Conservation (phyloP, 495 filamentous ascomycete genomes). For the Chaetomidium leptoderma region DNA sequence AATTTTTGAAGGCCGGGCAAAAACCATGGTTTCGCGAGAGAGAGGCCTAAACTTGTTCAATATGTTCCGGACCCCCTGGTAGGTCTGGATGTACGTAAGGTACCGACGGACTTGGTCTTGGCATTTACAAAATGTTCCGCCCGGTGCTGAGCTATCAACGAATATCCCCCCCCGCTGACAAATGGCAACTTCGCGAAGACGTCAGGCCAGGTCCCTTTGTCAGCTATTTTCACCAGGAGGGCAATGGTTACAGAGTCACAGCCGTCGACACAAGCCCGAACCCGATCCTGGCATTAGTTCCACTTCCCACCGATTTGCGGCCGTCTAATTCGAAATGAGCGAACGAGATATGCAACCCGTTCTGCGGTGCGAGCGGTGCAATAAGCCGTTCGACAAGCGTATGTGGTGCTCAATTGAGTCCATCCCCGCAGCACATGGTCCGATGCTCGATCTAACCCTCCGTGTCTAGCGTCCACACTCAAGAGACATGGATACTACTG, state of each 20-base stretch:
- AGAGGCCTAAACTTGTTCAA: too few species aligned
- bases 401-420: too few species aligned
- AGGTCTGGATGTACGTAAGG: not conserved
- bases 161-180: too few species aligned
- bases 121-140: conserved; percentile 8
- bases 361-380: conserved; percentile 7
- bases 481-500: conserved; percentile 14
- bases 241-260: too few species aligned
- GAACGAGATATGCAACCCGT: not conserved
- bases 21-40: too few species aligned
- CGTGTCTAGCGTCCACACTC: conserved; percentile 1
- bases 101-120: not conserved
- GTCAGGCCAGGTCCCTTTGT: too few species aligned
- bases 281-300: not conserved
- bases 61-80: not conserved
- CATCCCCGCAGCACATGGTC: not conserved
- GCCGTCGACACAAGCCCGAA: too few species aligned
- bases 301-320: not conserved
- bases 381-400: conserved; percentile 14
- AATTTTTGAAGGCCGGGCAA: too few species aligned
- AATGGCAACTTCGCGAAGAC: too few species aligned
- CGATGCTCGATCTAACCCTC: not conserved
- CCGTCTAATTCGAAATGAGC: not conserved
- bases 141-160: too few species aligned
- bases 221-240: too few species aligned